These are phyloP conservation scores for Aspergillus bridgeri DNA, from an alignment of 495 filamentous ascomycete genomes.

Conservation along the genomic window DNA sequence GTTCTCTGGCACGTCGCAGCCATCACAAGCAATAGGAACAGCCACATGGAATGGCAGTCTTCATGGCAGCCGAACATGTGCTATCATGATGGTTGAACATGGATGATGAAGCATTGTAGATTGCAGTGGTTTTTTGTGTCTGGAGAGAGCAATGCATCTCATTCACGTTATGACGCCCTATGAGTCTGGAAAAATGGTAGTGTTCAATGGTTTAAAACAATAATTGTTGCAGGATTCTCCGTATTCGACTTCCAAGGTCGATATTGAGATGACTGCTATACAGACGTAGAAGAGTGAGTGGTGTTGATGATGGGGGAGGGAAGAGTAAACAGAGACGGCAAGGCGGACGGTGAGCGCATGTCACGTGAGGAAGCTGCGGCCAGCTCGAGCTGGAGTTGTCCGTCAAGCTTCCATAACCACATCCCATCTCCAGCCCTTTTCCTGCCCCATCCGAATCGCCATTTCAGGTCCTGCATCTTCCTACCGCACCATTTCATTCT, in stretches of 20 bases:
- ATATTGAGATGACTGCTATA: neutral
- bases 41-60: conserved; percentile 1
- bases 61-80: neutral
- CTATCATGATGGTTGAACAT: neutral
- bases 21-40: no score
- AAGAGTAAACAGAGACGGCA: neutral
- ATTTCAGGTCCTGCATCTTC: conserved; percentile 1
- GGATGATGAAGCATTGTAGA: neutral
- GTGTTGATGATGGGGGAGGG: no score
- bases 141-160: no score
- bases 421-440: conserved; percentile 13
- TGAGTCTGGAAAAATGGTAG: neutral
- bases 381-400: conserved; percentile 20
- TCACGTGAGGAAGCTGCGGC: conserved; percentile 37
- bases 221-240: neutral
- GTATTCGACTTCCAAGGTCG: neutral
- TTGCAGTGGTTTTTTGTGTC: no score
- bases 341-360: neutral
- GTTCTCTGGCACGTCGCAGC: neutral
- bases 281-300: no score
- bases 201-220: neutral
- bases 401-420: conserved; percentile 16
- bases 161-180: no score
- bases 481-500: neutral
- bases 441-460: conserved; percentile 8